Conservation (phyloP, 768 basidiomycete genomes). For the Hemileccinum rubropunctum region DNA sequence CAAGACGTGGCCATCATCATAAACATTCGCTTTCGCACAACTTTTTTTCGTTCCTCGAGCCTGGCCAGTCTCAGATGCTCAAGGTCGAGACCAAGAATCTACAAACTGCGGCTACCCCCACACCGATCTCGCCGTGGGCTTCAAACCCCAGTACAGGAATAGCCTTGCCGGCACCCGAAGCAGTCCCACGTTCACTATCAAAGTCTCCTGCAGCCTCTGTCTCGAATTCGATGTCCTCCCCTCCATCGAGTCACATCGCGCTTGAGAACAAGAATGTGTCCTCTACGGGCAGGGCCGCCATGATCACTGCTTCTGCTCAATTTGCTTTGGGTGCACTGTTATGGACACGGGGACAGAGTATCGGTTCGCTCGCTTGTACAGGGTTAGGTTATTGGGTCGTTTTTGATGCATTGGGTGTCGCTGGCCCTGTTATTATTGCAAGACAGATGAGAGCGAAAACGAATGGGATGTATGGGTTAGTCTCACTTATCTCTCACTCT, state of each 20-base stretch:
- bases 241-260: background rate
- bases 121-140: conserved; percentile 67
- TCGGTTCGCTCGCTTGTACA: conserved; percentile 82
- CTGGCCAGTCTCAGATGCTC: conserved; percentile 36
- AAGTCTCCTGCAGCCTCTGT: conserved; percentile 18
- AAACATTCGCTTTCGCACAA: conserved; percentile 94
- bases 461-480: conserved; percentile 61
- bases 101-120: conserved; percentile 57
- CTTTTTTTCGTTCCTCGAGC: conserved; percentile 94
- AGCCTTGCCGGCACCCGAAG: conserved; percentile 7
- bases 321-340: conserved; percentile 69
- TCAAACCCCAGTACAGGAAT: conserved; percentile 39
- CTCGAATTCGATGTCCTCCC: conserved; percentile 9
- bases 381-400: conserved; percentile 96
- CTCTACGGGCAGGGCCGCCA: conserved; percentile 22
- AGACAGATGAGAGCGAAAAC: conserved; percentile 35
- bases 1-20: conserved; percentile 75
- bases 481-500: conserved; percentile 26
- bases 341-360: conserved; percentile 89
- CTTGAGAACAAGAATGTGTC: conserved; percentile 11
- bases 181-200: conserved; percentile 21
- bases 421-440: conserved; percentile 36
- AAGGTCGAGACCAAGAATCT: conserved; percentile 33
- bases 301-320: conserved; percentile 36
- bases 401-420: conserved; percentile 86